Percentiles rank a stretch among this genome's conserved stretches.
phyloP scores from a whole-genome alignment of 164 flowering plant species.

The Houttuynia cordata region DNA sequence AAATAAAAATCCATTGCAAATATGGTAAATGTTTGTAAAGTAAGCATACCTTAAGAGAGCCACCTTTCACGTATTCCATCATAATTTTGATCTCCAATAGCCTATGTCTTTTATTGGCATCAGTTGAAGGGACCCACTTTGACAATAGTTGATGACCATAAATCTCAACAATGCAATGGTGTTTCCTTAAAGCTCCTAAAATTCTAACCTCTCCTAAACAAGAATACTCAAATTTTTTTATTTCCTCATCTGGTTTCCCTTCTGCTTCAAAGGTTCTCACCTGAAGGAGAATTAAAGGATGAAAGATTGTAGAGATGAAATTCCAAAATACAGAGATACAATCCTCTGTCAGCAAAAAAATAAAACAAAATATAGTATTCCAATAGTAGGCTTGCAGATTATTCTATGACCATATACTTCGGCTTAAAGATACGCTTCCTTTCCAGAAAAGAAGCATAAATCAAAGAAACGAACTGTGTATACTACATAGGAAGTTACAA shows the following conservation, averaged over 20 bases:
- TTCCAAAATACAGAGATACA: too few species aligned
- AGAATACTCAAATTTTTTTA: constrained; percentile 52
- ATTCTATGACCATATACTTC: too few species aligned
- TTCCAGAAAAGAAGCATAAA: too few species aligned
- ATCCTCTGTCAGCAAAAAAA: too few species aligned
- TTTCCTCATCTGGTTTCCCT: constrained; percentile 33
- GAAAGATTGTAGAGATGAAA: neutral
- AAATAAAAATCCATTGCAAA: neutral
- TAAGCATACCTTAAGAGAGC: constrained; percentile 61
- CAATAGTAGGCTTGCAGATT: too few species aligned
- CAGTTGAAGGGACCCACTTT: constrained; percentile 43
- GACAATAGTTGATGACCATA: constrained; percentile 81
- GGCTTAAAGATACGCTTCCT: too few species aligned
- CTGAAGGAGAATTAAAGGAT: constrained; percentile 26
- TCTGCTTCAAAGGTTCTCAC: constrained; percentile 47
- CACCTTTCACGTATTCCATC: constrained; percentile 76
- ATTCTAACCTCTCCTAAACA: constrained; percentile 90
- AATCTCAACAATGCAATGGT: constrained; percentile 72
- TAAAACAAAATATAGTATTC: too few species aligned
- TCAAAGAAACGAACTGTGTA: too few species aligned
- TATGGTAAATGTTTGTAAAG: neutral
- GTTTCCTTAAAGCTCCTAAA: constrained; percentile 47
- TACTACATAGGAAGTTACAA: too few species aligned
- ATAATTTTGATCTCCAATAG: constrained; percentile 50
- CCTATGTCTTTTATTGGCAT: constrained; percentile 39